phyloP scores from a whole-genome alignment of 1,284 basidiomycete species.

The Sporisorium graminicola region DNA sequence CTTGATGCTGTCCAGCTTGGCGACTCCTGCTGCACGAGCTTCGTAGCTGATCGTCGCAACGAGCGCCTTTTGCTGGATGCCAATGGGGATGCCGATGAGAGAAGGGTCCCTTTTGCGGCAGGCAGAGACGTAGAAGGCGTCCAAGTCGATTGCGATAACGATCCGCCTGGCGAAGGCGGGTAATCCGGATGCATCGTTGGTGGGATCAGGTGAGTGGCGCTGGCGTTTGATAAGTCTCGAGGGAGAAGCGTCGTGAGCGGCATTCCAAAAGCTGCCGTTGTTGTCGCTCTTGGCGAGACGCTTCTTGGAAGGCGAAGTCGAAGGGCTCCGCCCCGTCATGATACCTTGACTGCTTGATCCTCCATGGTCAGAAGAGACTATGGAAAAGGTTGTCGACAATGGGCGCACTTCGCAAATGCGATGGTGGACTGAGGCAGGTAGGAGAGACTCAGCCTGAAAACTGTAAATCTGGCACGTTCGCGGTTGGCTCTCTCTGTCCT shows the following conservation, averaged over 20 bases:
- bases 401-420: background rate
- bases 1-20: constrained; percentile 67
- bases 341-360: constrained; percentile 12
- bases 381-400: background rate
- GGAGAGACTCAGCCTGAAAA: constrained; percentile 3
- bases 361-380: constrained; percentile 15
- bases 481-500: constrained; percentile 22
- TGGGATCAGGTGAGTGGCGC: background rate
- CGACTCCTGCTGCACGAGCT: constrained; percentile 68
- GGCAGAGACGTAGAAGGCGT: constrained; percentile 68
- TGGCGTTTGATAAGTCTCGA: constrained; percentile 15
- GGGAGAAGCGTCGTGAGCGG: constrained; percentile 3
- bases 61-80: constrained; percentile 71
- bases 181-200: background rate
- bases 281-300: constrained; percentile 4
- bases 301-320: constrained; percentile 24
- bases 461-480: constrained; percentile 4
- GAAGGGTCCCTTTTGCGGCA: constrained; percentile 68
- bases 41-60: constrained; percentile 71
- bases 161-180: constrained; percentile 21
- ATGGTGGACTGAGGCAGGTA: background rate
- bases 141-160: constrained; percentile 57
- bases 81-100: constrained; percentile 69
- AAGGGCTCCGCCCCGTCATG: constrained; percentile 42
- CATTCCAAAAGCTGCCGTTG: background rate